Percentiles rank a stretch among this genome's conserved stretches.
Conservation (phyloP, 2,329 filamentous ascomycete genomes). For the Coniochaeta prunicola region DNA sequence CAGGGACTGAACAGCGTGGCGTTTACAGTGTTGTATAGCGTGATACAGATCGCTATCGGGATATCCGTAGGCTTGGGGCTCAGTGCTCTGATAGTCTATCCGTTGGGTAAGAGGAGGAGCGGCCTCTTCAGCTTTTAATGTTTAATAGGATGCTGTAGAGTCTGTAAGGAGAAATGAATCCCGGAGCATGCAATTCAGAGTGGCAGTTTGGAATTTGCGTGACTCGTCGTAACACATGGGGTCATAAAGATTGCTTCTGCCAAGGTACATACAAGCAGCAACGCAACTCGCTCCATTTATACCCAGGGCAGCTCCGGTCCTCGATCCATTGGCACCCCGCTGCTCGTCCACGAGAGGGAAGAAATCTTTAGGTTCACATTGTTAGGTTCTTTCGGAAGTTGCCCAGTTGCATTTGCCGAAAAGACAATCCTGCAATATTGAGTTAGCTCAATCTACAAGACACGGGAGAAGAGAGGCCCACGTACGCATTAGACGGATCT, state of each 20-base stretch:
- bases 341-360: not conserved
- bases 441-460: not conserved
- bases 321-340: not conserved
- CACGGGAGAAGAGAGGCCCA: not conserved
- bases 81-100: conserved; percentile 48
- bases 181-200: not conserved
- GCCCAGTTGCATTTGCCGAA: not conserved
- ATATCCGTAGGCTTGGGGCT: conserved; percentile 55
- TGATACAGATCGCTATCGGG: conserved; percentile 55
- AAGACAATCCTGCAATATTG: not conserved
- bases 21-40: conserved; percentile 48
- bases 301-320: not conserved
- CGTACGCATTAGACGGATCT: conserved; percentile 12
- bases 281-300: not conserved
- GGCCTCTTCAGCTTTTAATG: conserved; percentile 46
- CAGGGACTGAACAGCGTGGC: conserved; percentile 33
- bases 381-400: not conserved
- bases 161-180: not conserved
- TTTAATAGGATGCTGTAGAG: not conserved
- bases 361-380: not conserved
- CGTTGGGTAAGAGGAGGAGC: conserved; percentile 49
- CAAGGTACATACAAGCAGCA: too few species aligned
- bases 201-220: too few species aligned
- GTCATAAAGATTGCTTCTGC: too few species aligned
- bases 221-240: not conserved